A percentile compares a stretch with the other conserved stretches of the same genome.
Conservation (phyloP, 148 eudicot genomes). For the Vaccinium myrtillus region DNA sequence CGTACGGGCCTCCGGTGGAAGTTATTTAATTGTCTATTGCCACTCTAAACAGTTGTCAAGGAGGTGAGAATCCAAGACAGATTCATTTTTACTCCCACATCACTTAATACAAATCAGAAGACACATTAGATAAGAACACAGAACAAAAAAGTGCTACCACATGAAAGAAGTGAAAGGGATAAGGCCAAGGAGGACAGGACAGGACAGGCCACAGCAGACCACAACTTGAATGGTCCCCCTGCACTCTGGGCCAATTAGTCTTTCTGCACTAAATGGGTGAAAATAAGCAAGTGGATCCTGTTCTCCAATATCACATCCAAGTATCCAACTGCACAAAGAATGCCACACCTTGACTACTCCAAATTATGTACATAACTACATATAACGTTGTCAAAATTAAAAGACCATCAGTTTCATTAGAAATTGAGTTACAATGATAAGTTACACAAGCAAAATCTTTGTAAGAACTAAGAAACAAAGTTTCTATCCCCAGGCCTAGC, state of each 20-base stretch:
- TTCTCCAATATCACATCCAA: conserved; percentile 1
- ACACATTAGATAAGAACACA: neutral
- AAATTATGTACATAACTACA: neutral
- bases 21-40: neutral
- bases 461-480: neutral
- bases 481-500: neutral
- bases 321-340: neutral
- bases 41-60: neutral
- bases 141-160: neutral
- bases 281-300: neutral
- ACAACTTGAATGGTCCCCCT: conserved; percentile 9
- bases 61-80: neutral
- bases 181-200: neutral
- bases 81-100: neutral
- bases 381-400: neutral
- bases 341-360: neutral
- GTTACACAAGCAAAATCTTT: neutral
- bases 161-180: conserved; percentile 1
- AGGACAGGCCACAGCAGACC: conserved; percentile 1
- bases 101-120: neutral
- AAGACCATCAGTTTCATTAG: neutral
- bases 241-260: conserved; percentile 10
- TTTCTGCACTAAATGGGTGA: conserved; percentile 5
- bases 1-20: neutral
- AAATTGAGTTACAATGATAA: neutral